phyloP scores from a whole-genome alignment of 169 alveolate genomes.

The Eimeria zaria region DNA sequence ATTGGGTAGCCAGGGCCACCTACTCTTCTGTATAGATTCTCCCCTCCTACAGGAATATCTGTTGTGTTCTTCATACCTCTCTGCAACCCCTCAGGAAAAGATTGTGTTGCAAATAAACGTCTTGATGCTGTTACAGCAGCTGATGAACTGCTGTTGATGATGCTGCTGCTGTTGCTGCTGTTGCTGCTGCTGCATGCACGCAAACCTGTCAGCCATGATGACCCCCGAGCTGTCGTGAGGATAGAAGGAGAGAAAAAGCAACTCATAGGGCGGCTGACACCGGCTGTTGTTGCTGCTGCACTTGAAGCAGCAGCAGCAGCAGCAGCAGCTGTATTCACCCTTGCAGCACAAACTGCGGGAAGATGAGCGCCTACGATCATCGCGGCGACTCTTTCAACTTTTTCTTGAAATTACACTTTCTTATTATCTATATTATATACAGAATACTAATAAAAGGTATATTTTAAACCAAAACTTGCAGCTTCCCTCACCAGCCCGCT shows the following conservation, averaged over 20 bases:
- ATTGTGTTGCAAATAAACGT: background rate
- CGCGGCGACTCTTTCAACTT: no score
- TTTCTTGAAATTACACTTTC: no score
- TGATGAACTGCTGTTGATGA: background rate
- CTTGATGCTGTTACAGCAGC: background rate
- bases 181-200: background rate
- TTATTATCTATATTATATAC: no score
- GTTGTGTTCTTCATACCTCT: slow-evolving; percentile 23
- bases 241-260: background rate
- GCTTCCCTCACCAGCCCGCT: no score
- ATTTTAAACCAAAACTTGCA: no score
- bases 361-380: background rate
- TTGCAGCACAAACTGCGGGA: background rate
- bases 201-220: background rate
- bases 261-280: background rate
- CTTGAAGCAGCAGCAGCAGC: slow-evolving; percentile 7
- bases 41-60: slow-evolving; percentile 77
- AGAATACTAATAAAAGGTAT: no score
- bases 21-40: slow-evolving; percentile 45
- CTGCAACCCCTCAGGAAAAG: slow-evolving; percentile 38
- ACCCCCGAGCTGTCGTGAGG: background rate
- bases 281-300: slow-evolving; percentile 20
- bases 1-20: slow-evolving; percentile 68
- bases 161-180: background rate
- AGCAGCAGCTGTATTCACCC: no score